phyloP scores from a whole-genome alignment of 257 asterid genomes.

The Rubia yunnanensis region DNA sequence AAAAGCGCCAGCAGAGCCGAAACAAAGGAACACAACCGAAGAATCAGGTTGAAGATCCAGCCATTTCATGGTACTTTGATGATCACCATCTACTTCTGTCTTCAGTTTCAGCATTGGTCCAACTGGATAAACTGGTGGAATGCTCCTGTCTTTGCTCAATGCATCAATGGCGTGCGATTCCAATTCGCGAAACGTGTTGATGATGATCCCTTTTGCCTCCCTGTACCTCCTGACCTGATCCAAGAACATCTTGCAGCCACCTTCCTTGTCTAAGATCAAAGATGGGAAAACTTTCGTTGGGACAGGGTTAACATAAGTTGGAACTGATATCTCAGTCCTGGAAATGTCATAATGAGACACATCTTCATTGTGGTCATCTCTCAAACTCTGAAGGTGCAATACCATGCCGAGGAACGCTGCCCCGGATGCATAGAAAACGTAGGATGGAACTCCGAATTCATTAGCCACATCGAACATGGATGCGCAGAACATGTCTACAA shows the following conservation, averaged over 20 bases:
- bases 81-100: neutral
- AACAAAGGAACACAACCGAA: conserved; percentile 4
- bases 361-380: conserved; percentile 21
- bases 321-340: neutral
- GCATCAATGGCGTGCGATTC: conserved; percentile 9
- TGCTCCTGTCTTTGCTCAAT: neutral
- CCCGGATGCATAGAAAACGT: conserved; percentile 44
- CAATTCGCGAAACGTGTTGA: neutral
- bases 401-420: conserved; percentile 28
- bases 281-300: neutral
- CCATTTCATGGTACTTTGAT: conserved; percentile 1
- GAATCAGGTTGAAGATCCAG: conserved; percentile 3
- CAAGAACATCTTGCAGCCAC: neutral
- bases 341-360: conserved; percentile 10
- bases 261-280: neutral
- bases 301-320: neutral
- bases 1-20: conserved; percentile 1
- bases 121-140: conserved; percentile 1
- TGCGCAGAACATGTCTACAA: conserved; percentile 55
- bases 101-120: conserved; percentile 2
- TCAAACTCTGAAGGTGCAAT: conserved; percentile 9
- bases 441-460: conserved; percentile 40
- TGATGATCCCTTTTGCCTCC: neutral
- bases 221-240: neutral
- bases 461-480: conserved; percentile 38